Evolutionary conservation across 805 yeast genomes (phyloP).

Genomic region (Kockiozyma suomiensis): DNA sequence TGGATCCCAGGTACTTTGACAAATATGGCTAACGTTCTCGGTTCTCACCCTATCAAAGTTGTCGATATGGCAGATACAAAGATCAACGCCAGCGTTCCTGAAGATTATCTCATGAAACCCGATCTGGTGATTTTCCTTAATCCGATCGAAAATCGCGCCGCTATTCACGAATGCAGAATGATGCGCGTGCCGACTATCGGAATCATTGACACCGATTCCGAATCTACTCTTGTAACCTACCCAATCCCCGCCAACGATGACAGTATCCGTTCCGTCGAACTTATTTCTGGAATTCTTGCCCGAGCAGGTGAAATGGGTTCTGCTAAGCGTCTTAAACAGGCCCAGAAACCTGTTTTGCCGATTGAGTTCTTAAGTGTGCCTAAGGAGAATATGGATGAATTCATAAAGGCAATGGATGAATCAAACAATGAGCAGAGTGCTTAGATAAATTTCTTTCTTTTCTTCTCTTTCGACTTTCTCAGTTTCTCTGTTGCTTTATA

Average conservation of each 20-base stretch:
- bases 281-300: conserved; percentile 80
- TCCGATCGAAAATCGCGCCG: conserved; percentile 82
- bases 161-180: conserved; percentile 77
- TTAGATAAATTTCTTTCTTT: too few species aligned
- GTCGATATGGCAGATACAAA: conserved; percentile 66
- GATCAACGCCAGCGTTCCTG: neutral
- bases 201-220: conserved; percentile 89
- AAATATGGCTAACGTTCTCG: conserved; percentile 69
- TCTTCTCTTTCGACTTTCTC: too few species aligned
- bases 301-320: conserved; percentile 83
- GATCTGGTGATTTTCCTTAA: conserved; percentile 85
- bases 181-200: conserved; percentile 91
- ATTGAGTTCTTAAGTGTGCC: neutral
- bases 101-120: conserved; percentile 60
- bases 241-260: conserved; percentile 98
- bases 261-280: conserved; percentile 74
- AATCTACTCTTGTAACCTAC: conserved; percentile 85
- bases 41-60: conserved; percentile 66
- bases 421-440: too few species aligned
- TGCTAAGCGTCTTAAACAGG: neutral
- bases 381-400: neutral
- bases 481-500: too few species aligned
- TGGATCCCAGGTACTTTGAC: conserved; percentile 97
- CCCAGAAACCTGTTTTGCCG: neutral
- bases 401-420: too few species aligned